A percentile compares a stretch with the other conserved stretches of the same genome.
phyloP scores from a whole-genome alignment of 2,329 filamentous ascomycete genomes.

The Trichophyton mentagrophytes region DNA sequence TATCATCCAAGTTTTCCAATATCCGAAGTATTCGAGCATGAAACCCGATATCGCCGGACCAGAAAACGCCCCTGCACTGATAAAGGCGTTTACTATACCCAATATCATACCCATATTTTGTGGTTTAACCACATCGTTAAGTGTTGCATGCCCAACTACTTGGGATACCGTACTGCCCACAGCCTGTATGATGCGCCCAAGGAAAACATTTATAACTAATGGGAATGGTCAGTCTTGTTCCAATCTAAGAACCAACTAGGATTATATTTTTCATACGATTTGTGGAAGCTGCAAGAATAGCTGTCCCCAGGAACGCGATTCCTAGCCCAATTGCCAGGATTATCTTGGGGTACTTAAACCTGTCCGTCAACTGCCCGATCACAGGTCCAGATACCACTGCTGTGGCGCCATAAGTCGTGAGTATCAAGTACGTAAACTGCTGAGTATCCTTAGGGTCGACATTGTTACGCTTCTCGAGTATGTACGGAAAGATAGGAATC shows the following conservation, averaged over 20 bases:
- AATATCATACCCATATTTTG: background rate
- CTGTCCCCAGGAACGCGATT: background rate
- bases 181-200: background rate
- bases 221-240: background rate
- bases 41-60: background rate
- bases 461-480: background rate
- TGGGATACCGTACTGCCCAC: background rate
- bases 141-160: background rate
- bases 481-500: background rate
- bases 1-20: background rate
- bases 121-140: background rate
- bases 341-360: background rate
- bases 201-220: background rate
- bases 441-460: background rate
- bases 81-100: background rate
- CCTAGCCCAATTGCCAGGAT: background rate
- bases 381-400: background rate
- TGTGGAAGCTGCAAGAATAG: background rate
- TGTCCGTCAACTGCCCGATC: background rate
- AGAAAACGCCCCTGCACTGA: background rate
- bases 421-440: background rate
- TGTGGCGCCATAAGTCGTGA: background rate
- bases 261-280: background rate
- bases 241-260: background rate
- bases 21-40: background rate